These are phyloP conservation scores for Boletus smithii DNA, from an alignment of 1,284 basidiomycete genomes.

Conservation along the genomic window DNA sequence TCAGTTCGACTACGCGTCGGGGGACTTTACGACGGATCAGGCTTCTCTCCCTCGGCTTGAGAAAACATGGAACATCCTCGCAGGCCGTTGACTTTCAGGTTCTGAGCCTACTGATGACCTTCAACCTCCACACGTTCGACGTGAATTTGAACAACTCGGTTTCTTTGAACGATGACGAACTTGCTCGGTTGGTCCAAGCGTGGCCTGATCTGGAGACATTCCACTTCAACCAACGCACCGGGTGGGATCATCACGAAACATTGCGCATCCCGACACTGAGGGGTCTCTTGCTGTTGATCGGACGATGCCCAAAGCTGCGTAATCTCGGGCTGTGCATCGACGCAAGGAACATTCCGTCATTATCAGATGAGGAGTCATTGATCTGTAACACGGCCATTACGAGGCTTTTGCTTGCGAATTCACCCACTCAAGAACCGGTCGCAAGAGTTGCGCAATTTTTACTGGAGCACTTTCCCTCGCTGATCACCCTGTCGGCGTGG, in stretches of 20 bases:
- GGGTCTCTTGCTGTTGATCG: conserved; percentile 14
- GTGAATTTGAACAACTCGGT: conserved; percentile 2
- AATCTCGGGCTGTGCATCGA: conserved; percentile 4
- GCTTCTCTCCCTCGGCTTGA: background rate
- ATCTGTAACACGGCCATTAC: conserved; percentile 7
- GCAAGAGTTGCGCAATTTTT: conserved; percentile 4
- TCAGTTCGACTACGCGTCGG: conserved; percentile 7
- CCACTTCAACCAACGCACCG: background rate
- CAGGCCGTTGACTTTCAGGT: background rate
- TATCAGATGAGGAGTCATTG: conserved; percentile 6
- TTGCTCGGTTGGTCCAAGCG: conserved; percentile 6
- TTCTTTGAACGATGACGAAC: conserved; percentile 15
- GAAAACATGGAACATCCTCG: background rate
- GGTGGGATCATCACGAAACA: background rate
- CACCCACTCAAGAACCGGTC: background rate
- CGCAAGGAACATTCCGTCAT: conserved; percentile 3
- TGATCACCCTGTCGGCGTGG: background rate
- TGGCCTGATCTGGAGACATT: conserved; percentile 17
- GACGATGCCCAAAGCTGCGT: conserved; percentile 13
- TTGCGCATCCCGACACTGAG: conserved; percentile 8
- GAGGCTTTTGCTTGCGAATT: conserved; percentile 1
- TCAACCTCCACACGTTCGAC: conserved; percentile 1
- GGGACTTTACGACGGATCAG: conserved; percentile 1
- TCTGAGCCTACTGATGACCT: conserved; percentile 5
- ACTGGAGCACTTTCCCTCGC: conserved; percentile 4